Percentiles rank a stretch among this genome's conserved stretches.
Conservation (phyloP, 345 rosid species). For the Eucalyptus pauciflora region DNA sequence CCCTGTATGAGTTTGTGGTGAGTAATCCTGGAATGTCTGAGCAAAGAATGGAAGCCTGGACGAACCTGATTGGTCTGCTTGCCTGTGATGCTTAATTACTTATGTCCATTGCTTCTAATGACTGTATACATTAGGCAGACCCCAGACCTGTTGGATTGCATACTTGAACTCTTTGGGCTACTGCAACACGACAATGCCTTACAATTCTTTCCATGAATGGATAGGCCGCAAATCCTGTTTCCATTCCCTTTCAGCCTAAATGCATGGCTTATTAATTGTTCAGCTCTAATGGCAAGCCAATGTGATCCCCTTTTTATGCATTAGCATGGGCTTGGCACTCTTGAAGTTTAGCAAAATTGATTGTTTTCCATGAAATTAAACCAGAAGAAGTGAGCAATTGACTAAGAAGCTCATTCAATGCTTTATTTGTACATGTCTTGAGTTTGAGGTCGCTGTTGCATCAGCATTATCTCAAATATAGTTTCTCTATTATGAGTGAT, state of each 20-base stretch:
- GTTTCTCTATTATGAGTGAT: background rate
- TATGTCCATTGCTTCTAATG: background rate
- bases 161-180: background rate
- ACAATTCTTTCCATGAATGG: background rate
- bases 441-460: background rate
- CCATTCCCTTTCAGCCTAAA: background rate
- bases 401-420: background rate
- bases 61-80: background rate
- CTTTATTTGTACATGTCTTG: background rate
- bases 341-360: background rate
- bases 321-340: background rate
- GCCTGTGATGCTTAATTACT: background rate
- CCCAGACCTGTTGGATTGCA: background rate
- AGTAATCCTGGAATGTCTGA: background rate
- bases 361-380: background rate
- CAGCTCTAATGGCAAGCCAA: background rate
- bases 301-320: background rate
- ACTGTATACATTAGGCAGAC: background rate
- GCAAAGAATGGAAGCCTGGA: background rate
- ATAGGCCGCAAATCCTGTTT: background rate
- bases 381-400: background rate
- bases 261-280: background rate
- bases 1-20: background rate
- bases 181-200: background rate
- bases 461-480: background rate